Evolutionary conservation across 164 flowering plant genomes (phyloP), one percentile per base, ranked within the genome.

Genomic region (Vitis cinerea): DNA sequence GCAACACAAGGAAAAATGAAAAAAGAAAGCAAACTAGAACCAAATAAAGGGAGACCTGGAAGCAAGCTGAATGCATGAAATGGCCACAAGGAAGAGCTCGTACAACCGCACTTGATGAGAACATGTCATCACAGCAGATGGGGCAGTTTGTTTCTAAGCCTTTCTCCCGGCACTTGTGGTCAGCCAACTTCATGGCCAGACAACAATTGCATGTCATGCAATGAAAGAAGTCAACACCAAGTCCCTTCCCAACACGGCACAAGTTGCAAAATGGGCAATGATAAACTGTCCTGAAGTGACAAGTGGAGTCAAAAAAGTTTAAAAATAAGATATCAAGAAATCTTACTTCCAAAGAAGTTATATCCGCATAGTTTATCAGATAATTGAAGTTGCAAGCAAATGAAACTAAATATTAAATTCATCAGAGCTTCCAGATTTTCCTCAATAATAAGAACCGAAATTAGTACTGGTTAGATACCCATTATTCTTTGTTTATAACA

Each of bases 121-220:
- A 94, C 69, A 94, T 77, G 65, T 82, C 81, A 57, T 94, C 99
- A 76, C 93, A 89, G 86, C 99, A 94, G 65, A 94, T 92, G 19
- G 97, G 97, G 37, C 99, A 94, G 74, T 92, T 92, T 31, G 85
- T 87, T 81, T 94, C 99, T 19, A 94, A 77, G 69, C 94, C 87
- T 78, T 94, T 94, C 80, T 92, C 97, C 72, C 86, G 80, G 74
- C 99, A 94, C 66, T 84, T 92, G 74, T 94, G 99, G 71, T 89
- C 89, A 55, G 74, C 82, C 59, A 87, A 63, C 77, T 85, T 84
- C 78, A 83, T 87, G 15, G 84, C 86, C 72, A 94, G 73, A 81
- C 99, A 94, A 64, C 87, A 90, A 77, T 94, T 94, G 86, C 99
- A 94, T 16, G 85, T 87, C 99, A 94, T 94, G 89, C 99, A 94